A percentile compares a stretch with the other conserved stretches of the same genome.
These are phyloP conservation scores for Diaporthe sp. DNA, from an alignment of 2,329 filamentous ascomycete genomes.

Conservation along the genomic window DNA sequence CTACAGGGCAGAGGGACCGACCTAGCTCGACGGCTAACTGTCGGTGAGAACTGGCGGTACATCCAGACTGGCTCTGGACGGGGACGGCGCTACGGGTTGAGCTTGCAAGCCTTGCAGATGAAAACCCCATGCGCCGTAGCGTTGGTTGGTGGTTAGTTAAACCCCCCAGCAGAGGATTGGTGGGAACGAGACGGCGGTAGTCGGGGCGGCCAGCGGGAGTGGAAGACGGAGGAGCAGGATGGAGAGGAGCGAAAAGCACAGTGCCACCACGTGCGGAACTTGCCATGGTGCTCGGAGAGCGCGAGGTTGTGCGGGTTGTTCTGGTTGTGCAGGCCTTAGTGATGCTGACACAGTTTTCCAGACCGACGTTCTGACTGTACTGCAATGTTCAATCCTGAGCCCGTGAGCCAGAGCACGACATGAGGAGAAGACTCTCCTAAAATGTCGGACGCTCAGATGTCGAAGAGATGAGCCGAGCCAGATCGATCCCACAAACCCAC, in stretches of 20 bases:
- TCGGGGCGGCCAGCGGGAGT: slow-evolving; percentile 22
- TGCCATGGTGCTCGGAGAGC: slow-evolving; percentile 19
- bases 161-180: not conserved
- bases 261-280: not conserved
- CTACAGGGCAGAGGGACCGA: slow-evolving; percentile 8
- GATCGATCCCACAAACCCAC: slow-evolving; percentile 11
- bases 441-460: slow-evolving; percentile 7
- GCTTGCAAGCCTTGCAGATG: slow-evolving; percentile 13
- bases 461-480: not conserved
- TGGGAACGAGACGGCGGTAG: slow-evolving; percentile 21
- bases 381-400: not conserved
- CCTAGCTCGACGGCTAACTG: slow-evolving; percentile 30
- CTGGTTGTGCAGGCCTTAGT: not conserved
- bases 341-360: slow-evolving; percentile 9
- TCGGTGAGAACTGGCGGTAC: slow-evolving; percentile 34
- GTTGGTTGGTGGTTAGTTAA: slow-evolving; percentile 27
- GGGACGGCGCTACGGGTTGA: slow-evolving; percentile 19
- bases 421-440: not conserved
- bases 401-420: slow-evolving; percentile 17
- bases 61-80: not conserved
- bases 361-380: slow-evolving; percentile 22
- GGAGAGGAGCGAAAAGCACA: not conserved
- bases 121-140: not conserved
- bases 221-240: not conserved
- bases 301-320: not conserved